These are phyloP conservation scores for Scheffersomyces stambukii DNA, from an alignment of 1,139 yeast genomes.

Conservation along the genomic window DNA sequence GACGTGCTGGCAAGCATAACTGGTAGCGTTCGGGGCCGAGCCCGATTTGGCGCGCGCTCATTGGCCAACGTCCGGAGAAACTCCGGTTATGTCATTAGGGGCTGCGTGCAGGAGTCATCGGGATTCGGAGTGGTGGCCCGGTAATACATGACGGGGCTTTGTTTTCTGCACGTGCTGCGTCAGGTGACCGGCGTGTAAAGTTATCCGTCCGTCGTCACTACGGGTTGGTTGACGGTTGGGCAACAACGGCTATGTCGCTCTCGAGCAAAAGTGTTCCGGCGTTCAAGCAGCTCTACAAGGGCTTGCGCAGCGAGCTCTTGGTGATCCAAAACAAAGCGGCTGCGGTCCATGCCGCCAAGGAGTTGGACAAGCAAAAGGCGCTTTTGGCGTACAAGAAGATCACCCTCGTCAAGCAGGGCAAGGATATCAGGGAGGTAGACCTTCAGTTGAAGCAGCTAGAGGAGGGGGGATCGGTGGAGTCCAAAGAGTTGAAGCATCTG, in stretches of 20 bases:
- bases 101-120: too few species aligned
- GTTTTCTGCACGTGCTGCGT: too few species aligned
- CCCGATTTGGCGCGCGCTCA: too few species aligned
- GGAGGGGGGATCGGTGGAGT: constrained; percentile 11
- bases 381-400: constrained; percentile 32
- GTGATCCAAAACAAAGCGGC: constrained; percentile 40
- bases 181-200: too few species aligned
- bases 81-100: too few species aligned
- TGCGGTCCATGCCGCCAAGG: constrained; percentile 40
- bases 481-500: constrained; percentile 5
- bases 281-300: constrained; percentile 14
- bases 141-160: too few species aligned
- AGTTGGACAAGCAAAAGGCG: constrained; percentile 48
- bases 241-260: constrained; percentile 11
- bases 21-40: too few species aligned
- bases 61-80: too few species aligned
- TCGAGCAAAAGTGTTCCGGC: constrained; percentile 8
- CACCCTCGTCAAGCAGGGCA: constrained; percentile 8
- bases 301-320: constrained; percentile 41
- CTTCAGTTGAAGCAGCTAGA: constrained; percentile 24
- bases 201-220: too few species aligned
- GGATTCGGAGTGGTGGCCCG: too few species aligned
- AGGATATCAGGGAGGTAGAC: constrained; percentile 33
- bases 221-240: too few species aligned
- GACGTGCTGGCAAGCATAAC: too few species aligned